Evolutionary conservation across 495 filamentous ascomycete genomes (phyloP), one percentile per base, ranked within the genome.

Genomic region (Penicillium steckii): DNA sequence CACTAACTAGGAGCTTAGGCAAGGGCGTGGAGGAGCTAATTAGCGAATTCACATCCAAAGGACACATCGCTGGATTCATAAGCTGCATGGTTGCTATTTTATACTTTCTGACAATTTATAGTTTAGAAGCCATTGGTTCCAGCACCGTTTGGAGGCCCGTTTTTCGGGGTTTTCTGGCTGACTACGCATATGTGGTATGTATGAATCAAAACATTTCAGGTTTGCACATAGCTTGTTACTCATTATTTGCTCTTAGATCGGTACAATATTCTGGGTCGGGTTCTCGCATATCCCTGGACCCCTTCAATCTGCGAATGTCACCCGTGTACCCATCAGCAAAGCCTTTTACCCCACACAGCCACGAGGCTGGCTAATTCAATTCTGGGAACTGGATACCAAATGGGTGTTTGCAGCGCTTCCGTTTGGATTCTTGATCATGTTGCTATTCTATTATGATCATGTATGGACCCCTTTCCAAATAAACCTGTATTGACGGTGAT

Each of bases 361-460:
- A 46, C 76, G 89, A 9, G 73, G 72, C 22, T 95, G 90, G 90
- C 77, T 94, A 37, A 76, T 95, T 21, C 69, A 82, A 56, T 92
- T 95, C 66, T 94, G 90, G 90, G 80, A 90, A 48, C 76, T 93
- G 38, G 67, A 70, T 18, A 76, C 85, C 15, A 77, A 71, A 4
- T 80, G 89, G 56, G 75, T 94, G 13, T 93, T 93, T 62, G 67
- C 90, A 25, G 90, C 90, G 7, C 76, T 94, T 13, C 90, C 90
- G 2, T 90, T 93, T 67, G 89, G 85, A 3, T 68, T 92, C 35
- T 70, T 93, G 5, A 69, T 92, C 22, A 93, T 89, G 3, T 80
- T 92, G 9, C 70, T 91, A 25, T 93, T 95, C 59, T 94, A 85
- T 67, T 93, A 89, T 63, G 90, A 95, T 61, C 90, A 94, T 25